Base-by-base conservation (phyloP, 495 filamentous ascomycete genomes). In the Amniculicola lignicola region DNA sequence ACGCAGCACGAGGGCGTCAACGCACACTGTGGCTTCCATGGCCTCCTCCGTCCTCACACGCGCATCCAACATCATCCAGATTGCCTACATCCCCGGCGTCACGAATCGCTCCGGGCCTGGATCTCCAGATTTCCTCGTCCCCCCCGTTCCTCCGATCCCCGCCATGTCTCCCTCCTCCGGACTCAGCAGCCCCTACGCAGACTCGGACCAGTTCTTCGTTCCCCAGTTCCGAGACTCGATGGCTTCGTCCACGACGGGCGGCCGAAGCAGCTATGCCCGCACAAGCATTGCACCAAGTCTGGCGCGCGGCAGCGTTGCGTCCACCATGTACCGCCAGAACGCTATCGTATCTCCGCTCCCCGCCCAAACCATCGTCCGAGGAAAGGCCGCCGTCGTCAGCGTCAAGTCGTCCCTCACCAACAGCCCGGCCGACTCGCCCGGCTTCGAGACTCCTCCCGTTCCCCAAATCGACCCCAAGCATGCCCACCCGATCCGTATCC, bases 11-110 rank as follows among this genome's bases (percentile, higher is more conserved):
- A 80, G 86, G 54, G 80, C 84, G 22, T 89, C 89, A 22, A 89
- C 91, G 29, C 89, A 95, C 63, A 95, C 92, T 3, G 86, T 89
- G 48, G 80, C 83, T 57, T 96, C 91, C 31, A 89, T 97, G 64
- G 93, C 94, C 14, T 96, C 91, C 9, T 96, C 92, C 43, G 89
- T 96, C 48, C 82, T 95, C 49, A 97, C 93, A 4, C 85, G 93
- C 40, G 93, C 93, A 38, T 96, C 92, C 54, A 97, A 98, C 73
- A 89, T 98, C 67, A 98, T 98, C 57, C 93, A 97, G 72, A 98
- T 98, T 69, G 93, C 94, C 38, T 98, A 96, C 70, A 96, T 98
- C 60, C 93, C 93, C 42, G 93, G 93, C 39, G 91, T 97, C 67
- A 97, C 90, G 50, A 96, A 96, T 72, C 81, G 93, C 40, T 90